Conservation (phyloP, 1,284 basidiomycete species). For the Cystobasidiaceae sp. region DNA sequence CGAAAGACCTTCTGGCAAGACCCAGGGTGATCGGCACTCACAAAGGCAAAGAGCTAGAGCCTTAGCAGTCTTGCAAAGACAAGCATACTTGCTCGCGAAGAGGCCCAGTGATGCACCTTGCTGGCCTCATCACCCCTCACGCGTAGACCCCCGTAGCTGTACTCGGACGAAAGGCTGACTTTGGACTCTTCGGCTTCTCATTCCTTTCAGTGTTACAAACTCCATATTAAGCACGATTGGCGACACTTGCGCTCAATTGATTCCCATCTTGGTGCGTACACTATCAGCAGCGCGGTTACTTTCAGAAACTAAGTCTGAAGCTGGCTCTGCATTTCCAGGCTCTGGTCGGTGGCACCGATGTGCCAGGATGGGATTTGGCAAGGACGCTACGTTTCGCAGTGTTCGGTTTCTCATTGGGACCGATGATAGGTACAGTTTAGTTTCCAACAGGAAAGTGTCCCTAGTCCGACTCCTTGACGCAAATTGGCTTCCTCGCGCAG, state of each 20-base stretch:
- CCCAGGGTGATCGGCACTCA: too few species aligned
- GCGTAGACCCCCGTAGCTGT: too few species aligned
- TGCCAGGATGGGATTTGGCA: conserved; percentile 23
- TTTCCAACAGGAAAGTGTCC: too few species aligned
- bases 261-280: conserved; percentile 25
- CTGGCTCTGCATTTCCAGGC: background rate
- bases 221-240: conserved; percentile 21
- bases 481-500: background rate
- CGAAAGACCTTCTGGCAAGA: too few species aligned
- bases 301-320: background rate
- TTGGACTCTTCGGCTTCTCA: background rate
- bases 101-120: too few species aligned
- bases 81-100: too few species aligned
- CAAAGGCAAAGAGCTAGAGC: too few species aligned
- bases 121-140: too few species aligned
- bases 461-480: background rate
- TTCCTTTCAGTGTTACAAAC: conserved; percentile 21
- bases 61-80: too few species aligned
- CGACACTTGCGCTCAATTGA: conserved; percentile 23
- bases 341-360: background rate
- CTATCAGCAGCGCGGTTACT: background rate
- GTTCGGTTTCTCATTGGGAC: conserved; percentile 29
- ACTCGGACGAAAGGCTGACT: too few species aligned
- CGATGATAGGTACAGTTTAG: conserved; percentile 29
- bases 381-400: conserved; percentile 23